Evolutionary conservation across 106 monocot genomes (phyloP), one percentile per base, ranked within the genome.

Genomic region (Dioscorea zingiberensis): DNA sequence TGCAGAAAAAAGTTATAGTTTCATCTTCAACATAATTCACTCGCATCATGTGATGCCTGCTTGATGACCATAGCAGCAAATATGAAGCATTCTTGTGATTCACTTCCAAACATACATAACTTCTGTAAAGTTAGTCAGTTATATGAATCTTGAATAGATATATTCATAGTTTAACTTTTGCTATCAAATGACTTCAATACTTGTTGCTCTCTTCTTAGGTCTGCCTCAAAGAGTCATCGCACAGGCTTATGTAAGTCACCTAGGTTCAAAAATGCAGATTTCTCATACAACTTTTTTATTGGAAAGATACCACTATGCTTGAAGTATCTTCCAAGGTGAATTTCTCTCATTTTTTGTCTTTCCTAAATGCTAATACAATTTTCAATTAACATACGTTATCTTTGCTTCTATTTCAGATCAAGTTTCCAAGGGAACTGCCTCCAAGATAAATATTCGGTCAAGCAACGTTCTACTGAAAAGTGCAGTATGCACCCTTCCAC

Each of bases 401-500:
- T 63, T 11, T 11, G 38, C 1, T 15, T 45, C 61, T 44, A 53
- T 26, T 73, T 21, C 76, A 97, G 97, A 72, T 77, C 72, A 64
- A 88, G 77, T 56, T 86, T 97, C 53, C 72, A 77, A 73, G 88
- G 80, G 19, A 97, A 97, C 59, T 97, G 91, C 69, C 74, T 97
- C 44, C 51, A 81, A 25, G 79, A 79, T 54, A 66, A 54, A 63
- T 56, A 75, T 55, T 58, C 79, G 47, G 65, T 67, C 53, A 61
- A 64, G 13, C 85, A 83, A 44, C 78, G 85, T 21, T 72, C 81
- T 48, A 19, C 59, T 55, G 67, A 83, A 63, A 74, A 81, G 73
- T 95, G 95, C 83, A 81, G 69, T 38, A 38, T 6, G 4, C 10
- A 38, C 38, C n/a, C 4, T 38, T 8, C 38, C 38, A 38, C 38